Base-by-base conservation (phyloP, 2,329 filamentous ascomycete genomes). In the Colletotrichum viniferum region DNA sequence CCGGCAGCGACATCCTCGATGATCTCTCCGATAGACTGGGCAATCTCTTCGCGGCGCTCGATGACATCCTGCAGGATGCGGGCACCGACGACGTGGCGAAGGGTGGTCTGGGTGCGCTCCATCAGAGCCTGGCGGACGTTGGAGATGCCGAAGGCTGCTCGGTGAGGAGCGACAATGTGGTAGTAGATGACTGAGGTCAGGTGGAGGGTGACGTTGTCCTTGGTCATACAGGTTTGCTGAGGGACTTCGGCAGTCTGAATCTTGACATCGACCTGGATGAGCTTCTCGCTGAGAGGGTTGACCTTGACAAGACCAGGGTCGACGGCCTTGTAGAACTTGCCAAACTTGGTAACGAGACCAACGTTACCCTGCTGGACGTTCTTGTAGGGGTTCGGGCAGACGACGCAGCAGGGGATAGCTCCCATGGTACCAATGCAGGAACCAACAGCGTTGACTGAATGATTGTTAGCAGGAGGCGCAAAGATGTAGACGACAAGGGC, bases 101-200 rank as follows among this genome's bases (percentile, higher is more conserved):
- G 92, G 0, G 97, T 99, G 56, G 97, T 99, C 88, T 99, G 97
- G 2, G 97, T 99, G 77, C 97, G 96, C 90, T 99, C 97, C 78
- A 99, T 90, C 64, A 99, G 94, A n/a, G 97, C 97, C 86, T 98
- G 96, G 80, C 94, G 94, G 77, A 99, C 94, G 84, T 98, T 97
- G 86, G 94, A 90, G 84, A 99, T 98, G 79, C 97, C 97, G 83
- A 98, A 99, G 76, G 97, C 96, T 74, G 96, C 96, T 87, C 98
- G 98, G 90, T 98, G 96, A 2, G 97, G 97, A 32, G 94, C 94
- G 71, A 94, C 94, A 82, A 99, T 96, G 89, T 98, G 96, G 88
- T 99, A 99, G 91, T 99, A 99, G 87, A 99, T 98, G 83, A 99
- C 97, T 7, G 95, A 98, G 63, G 96, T 98, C 79, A 99, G 90